These are phyloP conservation scores for Euphrasia arctica DNA, from an alignment of 305 asterid species.

Conservation along the genomic window DNA sequence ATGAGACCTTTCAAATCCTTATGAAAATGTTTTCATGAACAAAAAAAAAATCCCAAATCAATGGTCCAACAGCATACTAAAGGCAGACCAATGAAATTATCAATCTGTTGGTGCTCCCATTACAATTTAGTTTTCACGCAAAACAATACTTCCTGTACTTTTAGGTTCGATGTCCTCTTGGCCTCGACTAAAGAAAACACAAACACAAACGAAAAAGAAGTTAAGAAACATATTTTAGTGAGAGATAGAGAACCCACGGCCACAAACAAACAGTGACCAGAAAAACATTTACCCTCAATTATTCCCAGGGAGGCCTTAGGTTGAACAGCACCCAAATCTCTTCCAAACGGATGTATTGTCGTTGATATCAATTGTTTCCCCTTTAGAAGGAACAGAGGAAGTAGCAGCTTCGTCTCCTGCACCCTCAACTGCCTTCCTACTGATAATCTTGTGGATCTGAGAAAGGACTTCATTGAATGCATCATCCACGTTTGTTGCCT, in stretches of 20 bases:
- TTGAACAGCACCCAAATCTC: slow-evolving; percentile 65
- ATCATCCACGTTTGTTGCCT: slow-evolving; percentile 67
- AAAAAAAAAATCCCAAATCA: background rate
- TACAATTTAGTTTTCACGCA: slow-evolving; percentile 22
- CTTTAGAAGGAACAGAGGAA: slow-evolving; percentile 59
- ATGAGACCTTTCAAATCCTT: slow-evolving; percentile 14
- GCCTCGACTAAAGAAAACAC: slow-evolving; percentile 16
- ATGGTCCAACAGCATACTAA: too few relatives aligned
- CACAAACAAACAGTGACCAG: background rate
- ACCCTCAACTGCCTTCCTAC: slow-evolving; percentile 64
- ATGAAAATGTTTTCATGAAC: slow-evolving; percentile 20
- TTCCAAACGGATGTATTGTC: slow-evolving; percentile 61
- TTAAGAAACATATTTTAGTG: background rate
- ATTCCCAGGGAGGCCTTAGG: slow-evolving; percentile 31
- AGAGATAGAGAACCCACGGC: background rate
- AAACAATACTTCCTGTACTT: slow-evolving; percentile 28
- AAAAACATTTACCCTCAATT: background rate
- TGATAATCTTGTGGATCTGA: slow-evolving; percentile 52
- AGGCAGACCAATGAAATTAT: slow-evolving; percentile 10
- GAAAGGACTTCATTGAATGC: slow-evolving; percentile 69
- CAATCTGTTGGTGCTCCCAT: slow-evolving; percentile 13
- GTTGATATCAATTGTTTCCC: slow-evolving; percentile 57
- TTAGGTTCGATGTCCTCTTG: slow-evolving; percentile 20
- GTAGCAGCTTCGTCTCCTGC: slow-evolving; percentile 63
- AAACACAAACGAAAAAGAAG: background rate